These are phyloP conservation scores for Dicorynia guianensis DNA, from an alignment of 306 rosid species.

Conservation along the genomic window DNA sequence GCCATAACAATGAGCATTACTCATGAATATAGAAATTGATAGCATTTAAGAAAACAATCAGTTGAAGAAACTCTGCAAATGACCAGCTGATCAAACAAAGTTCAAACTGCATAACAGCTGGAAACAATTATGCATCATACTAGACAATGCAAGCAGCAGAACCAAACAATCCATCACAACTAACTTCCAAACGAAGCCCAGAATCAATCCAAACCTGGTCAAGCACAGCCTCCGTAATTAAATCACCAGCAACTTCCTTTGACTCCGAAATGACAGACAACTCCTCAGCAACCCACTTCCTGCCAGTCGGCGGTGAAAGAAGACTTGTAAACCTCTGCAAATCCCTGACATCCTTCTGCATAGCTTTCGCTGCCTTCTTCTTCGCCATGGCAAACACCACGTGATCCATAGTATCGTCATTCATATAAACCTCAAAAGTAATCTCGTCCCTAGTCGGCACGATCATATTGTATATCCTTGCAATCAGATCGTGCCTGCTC, in stretches of 20 bases:
- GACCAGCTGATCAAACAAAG: background rate
- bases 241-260: conserved; percentile 86
- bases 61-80: background rate
- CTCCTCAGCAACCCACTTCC: conserved; percentile 88
- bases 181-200: background rate
- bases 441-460: conserved; percentile 83
- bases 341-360: conserved; percentile 90
- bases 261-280: conserved; percentile 84
- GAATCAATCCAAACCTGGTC: conserved; percentile 71
- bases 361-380: conserved; percentile 83
- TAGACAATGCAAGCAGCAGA: background rate
- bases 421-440: conserved; percentile 80
- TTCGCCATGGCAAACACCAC: conserved; percentile 81
- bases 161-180: background rate
- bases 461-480: conserved; percentile 75
- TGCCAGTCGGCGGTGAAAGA: conserved; percentile 59
- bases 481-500: conserved; percentile 90
- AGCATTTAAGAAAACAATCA: background rate
- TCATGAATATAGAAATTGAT: background rate
- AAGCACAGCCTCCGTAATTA: conserved; percentile 81
- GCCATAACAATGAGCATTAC: background rate
- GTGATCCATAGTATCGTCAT: conserved; percentile 92
- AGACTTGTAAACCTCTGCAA: conserved; percentile 77
- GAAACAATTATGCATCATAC: background rate
- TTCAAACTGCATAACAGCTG: background rate